Evolutionary conservation across 179 eudicot genomes (phyloP), one percentile per base, ranked within the genome.

Genomic region (Camellia oleifera): DNA sequence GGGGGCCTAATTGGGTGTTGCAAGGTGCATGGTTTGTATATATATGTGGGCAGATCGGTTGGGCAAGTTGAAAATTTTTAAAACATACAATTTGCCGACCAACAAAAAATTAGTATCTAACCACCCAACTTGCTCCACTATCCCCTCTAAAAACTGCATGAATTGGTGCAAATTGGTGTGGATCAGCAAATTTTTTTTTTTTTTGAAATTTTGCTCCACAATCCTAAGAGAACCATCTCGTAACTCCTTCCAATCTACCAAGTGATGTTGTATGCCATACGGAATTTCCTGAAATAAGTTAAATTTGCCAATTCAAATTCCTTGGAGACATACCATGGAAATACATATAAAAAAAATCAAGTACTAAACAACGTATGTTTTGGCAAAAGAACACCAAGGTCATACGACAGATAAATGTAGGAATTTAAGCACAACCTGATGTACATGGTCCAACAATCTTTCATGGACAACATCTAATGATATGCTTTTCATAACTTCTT

Each of bases 401-500:
- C 32, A 32, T 70, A n/a, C 12, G 14, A 23, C 5, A 72, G 18
- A 44, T 54, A 44, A 26, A 45, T 23, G 17, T 53, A 7, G 15
- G 52, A 77, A 72, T 15, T 32, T 60, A 17, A 71, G 53, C 57
- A 46, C 44, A 80, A 94, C 99, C 98, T 96, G 99, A 86, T 96
- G 99, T 63, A 94, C 84, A 79, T 96, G 89, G 83, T 96, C 96
- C 69, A 96, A 78, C 83, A 95, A 84, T 83, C 83, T 91, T 85
- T 96, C 99, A 8, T 98, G 91, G 60, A 94, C 99, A 69, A 92
- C 92, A 90, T 96, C 99, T 15, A 96, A 81, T 9, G 97, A 91
- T 87, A 96, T 94, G 72, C 83, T 90, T 87, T 96, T 96, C 99
- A 96, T 92, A 69, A 91, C 97, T 87, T 96, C 98, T 89, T 96